Percentiles rank a stretch among this genome's conserved stretches.
Evolutionary conservation across 208 protist species (phyloP).

Genomic region (Phytomonas sp.): DNA sequence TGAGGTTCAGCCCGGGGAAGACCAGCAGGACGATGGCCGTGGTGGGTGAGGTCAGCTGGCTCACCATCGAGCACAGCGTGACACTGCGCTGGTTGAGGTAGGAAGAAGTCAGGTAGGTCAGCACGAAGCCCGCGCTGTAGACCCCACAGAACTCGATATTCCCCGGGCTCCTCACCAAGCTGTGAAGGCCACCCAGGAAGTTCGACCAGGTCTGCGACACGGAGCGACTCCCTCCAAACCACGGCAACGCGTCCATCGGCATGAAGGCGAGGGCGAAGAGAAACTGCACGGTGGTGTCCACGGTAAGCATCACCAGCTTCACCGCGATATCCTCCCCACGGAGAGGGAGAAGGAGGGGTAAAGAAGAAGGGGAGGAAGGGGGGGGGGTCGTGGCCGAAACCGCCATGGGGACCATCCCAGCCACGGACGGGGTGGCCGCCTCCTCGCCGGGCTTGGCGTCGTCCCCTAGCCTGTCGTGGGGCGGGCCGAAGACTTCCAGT

Average conservation of each 20-base stretch:
- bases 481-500: background rate
- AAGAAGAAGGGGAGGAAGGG: too few relatives aligned
- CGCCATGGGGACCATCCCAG: too few relatives aligned
- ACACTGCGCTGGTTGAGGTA: conserved; percentile 64
- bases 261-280: conserved; percentile 24
- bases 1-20: conserved; percentile 35
- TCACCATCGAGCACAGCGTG: conserved; percentile 59
- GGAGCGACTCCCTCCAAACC: conserved; percentile 34
- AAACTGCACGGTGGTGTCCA: conserved; percentile 31
- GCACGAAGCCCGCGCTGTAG: conserved; percentile 42
- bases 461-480: too few relatives aligned
- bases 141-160: conserved; percentile 28
- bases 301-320: conserved; percentile 50
- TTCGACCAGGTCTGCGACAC: conserved; percentile 19
- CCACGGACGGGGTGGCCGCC: too few relatives aligned
- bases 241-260: conserved; percentile 47
- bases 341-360: background rate
- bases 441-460: too few relatives aligned
- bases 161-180: conserved; percentile 18
- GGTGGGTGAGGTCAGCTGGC: conserved; percentile 37
- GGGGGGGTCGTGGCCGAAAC: too few relatives aligned
- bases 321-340: conserved; percentile 33
- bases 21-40: conserved; percentile 40
- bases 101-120: conserved; percentile 36
- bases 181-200: conserved; percentile 8